phyloP scores from a whole-genome alignment of 768 basidiomycete species.

The Lentinula raphanica region DNA sequence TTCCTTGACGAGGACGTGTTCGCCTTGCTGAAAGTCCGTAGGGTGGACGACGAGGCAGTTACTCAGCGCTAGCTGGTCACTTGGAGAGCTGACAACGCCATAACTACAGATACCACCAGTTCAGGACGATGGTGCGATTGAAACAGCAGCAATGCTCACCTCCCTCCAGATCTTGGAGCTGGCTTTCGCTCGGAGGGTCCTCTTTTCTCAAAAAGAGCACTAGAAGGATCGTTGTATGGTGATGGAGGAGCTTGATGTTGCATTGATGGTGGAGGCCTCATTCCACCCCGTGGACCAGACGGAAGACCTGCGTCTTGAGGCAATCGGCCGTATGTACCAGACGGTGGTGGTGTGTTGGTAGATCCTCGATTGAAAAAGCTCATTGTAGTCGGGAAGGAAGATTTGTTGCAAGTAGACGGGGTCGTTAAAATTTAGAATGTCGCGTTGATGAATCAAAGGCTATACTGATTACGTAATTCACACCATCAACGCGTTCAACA shows the following conservation, averaged over 20 bases:
- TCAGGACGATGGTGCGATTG: neutral
- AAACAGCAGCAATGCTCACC: slow-evolving; percentile 16
- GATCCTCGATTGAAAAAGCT: slow-evolving; percentile 43
- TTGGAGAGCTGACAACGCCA: slow-evolving; percentile 56
- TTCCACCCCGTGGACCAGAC: slow-evolving; percentile 27
- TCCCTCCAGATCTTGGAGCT: slow-evolving; percentile 25
- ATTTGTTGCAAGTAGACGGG: too few species aligned
- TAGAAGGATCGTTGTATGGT: slow-evolving; percentile 50
- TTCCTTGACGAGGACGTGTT: slow-evolving; percentile 74
- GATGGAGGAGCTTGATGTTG: slow-evolving; percentile 33
- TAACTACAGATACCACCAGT: slow-evolving; percentile 32
- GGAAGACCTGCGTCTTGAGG: slow-evolving; percentile 31
- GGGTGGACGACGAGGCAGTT: slow-evolving; percentile 82
- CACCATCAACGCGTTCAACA: too few species aligned
- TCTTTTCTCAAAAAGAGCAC: slow-evolving; percentile 46
- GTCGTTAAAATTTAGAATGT: too few species aligned
- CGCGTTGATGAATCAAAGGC: neutral
- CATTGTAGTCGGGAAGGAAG: slow-evolving; percentile 24
- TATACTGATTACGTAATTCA: neutral
- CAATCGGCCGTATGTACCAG: slow-evolving; percentile 39
- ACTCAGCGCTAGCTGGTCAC: slow-evolving; percentile 63
- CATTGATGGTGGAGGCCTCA: slow-evolving; percentile 34
- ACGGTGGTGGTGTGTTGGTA: slow-evolving; percentile 31
- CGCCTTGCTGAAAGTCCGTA: slow-evolving; percentile 65
- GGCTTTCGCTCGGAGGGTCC: slow-evolving; percentile 36